A percentile compares a stretch with the other conserved stretches of the same genome.
Conservation (phyloP, 2,329 filamentous ascomycete species). For the Coleophoma cylindrospora region DNA sequence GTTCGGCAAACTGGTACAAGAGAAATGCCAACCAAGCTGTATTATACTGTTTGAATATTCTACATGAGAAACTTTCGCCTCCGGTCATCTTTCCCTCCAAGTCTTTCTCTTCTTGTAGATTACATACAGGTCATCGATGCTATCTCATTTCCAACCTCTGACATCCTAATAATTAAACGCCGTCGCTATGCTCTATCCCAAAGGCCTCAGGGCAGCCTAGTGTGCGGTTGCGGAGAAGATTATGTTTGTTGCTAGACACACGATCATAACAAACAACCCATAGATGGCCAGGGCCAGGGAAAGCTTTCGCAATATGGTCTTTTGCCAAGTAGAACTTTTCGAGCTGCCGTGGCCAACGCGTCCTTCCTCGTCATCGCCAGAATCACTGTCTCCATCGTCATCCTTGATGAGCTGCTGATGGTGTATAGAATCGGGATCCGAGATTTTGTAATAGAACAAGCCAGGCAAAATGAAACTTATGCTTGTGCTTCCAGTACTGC, state of each 20-base stretch:
- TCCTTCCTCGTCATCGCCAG: constrained; percentile 45
- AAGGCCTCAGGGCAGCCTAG: constrained; percentile 29
- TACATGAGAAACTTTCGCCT: neutral
- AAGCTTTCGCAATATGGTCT: constrained; percentile 62
- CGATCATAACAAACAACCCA: constrained; percentile 81
- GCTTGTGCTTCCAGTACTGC: constrained; percentile 87
- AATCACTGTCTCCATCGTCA: constrained; percentile 68
- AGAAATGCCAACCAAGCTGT: neutral
- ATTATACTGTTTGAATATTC: neutral
- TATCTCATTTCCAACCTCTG: too few relatives aligned
- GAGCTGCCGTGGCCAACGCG: constrained; percentile 24
- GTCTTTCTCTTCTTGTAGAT: too few relatives aligned
- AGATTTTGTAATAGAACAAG: constrained; percentile 98
- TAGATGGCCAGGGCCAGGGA: constrained; percentile 77
- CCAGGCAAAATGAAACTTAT: constrained; percentile 97
- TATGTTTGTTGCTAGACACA: constrained; percentile 80
- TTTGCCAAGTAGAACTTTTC: constrained; percentile 44
- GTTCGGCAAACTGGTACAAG: neutral
- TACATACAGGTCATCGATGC: too few relatives aligned
- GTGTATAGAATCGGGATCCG: constrained; percentile 77
- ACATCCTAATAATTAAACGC: constrained; percentile 6
- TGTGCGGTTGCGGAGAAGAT: constrained; percentile 64
- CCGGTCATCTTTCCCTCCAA: neutral
- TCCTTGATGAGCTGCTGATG: constrained; percentile 87
- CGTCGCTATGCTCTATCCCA: constrained; percentile 12